A percentile compares a stretch with the other conserved stretches of the same genome.
Evolutionary conservation across 108 stramenopile species (phyloP).

Genomic region (Pseudonitzschia multiseries): DNA sequence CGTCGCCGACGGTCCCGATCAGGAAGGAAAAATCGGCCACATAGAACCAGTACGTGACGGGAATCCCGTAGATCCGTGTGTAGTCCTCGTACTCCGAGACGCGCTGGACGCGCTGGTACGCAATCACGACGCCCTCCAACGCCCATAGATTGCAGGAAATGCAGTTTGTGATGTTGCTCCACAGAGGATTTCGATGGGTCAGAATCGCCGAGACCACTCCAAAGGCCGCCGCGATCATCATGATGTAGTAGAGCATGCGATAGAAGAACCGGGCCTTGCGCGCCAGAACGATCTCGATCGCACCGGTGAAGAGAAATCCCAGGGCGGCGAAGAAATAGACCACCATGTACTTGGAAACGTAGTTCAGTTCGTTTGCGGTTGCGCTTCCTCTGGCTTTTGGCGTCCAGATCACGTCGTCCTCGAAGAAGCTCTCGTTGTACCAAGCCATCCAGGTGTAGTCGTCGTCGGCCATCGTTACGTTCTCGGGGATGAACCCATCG

Average conservation of each 20-base stretch:
- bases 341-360: constrained; percentile 11
- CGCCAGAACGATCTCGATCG: neutral
- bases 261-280: neutral
- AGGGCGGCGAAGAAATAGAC: constrained; percentile 3
- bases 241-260: neutral
- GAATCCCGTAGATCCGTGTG: neutral
- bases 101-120: neutral
- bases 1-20: constrained; percentile 16
- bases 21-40: constrained; percentile 10
- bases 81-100: neutral
- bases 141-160: constrained; percentile 12
- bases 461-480: constrained; percentile 3
- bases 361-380: neutral
- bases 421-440: constrained; percentile 5
- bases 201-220: constrained; percentile 1
- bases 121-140: neutral
- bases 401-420: constrained; percentile 1
- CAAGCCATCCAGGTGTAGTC: constrained; percentile 13
- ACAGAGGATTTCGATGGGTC: neutral
- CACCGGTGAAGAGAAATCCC: constrained; percentile 3
- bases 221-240: constrained; percentile 14
- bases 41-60: constrained; percentile 2
- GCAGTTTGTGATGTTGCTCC: constrained; percentile 1
- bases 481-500: neutral
- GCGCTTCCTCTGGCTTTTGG: neutral